Evolutionary conservation across 148 eudicot genomes (phyloP).

Genomic region (Rhododendron ferrugineum): DNA sequence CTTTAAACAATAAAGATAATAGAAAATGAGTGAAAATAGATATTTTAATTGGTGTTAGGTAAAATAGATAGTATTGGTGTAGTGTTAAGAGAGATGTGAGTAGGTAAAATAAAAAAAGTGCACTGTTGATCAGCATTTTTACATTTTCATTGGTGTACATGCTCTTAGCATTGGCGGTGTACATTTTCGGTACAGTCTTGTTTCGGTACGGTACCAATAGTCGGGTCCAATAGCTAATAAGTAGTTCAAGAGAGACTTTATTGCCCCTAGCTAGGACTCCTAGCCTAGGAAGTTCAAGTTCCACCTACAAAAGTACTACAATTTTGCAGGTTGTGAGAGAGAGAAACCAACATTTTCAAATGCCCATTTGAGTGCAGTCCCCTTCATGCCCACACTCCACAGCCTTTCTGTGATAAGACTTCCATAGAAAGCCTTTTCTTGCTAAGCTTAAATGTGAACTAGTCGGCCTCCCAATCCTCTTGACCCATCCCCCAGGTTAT

Average conservation of each 20-base stretch:
- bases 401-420: not conserved
- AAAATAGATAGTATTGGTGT: too few species aligned
- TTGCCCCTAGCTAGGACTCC: not conserved
- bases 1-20: too few species aligned
- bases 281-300: not conserved
- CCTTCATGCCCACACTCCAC: not conserved
- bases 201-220: too few species aligned
- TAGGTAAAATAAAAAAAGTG: too few species aligned
- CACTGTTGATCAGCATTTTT: too few species aligned
- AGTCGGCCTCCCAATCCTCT: not conserved
- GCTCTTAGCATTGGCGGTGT: too few species aligned
- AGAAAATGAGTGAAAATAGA: too few species aligned
- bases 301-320: not conserved
- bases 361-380: not conserved
- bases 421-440: not conserved
- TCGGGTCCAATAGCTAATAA: too few species aligned
- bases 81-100: too few species aligned
- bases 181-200: too few species aligned
- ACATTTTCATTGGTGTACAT: too few species aligned
- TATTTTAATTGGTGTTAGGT: too few species aligned
- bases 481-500: not conserved
- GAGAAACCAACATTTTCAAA: not conserved
- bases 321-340: not conserved
- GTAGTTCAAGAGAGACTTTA: not conserved
- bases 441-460: not conserved